A percentile compares a stretch with the other conserved stretches of the same genome.
phyloP scores from a whole-genome alignment of 2,329 filamentous ascomycete genomes.

The Dryadomyces quercus-mongolicae region DNA sequence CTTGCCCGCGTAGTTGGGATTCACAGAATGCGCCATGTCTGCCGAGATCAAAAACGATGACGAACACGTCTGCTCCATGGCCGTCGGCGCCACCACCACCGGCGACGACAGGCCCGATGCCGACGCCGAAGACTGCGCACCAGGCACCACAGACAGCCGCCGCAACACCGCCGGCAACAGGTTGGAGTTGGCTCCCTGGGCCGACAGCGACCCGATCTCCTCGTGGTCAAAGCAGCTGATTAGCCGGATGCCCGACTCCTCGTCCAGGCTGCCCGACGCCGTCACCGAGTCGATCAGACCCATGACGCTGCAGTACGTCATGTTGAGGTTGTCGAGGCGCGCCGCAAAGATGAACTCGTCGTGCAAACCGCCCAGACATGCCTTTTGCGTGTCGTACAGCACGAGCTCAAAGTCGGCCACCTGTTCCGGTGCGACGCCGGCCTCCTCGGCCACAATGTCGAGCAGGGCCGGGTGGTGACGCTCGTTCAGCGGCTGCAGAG shows the following conservation, averaged over 20 bases:
- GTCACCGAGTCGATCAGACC: slow-evolving; percentile 72
- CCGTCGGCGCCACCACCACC: slow-evolving; percentile 61
- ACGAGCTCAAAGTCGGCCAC: slow-evolving; percentile 91
- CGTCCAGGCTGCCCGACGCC: slow-evolving; percentile 55
- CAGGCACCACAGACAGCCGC: slow-evolving; percentile 68
- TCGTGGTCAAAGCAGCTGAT: slow-evolving; percentile 95
- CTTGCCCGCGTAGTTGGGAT: slow-evolving; percentile 88
- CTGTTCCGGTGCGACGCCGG: slow-evolving; percentile 55
- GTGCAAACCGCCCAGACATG: slow-evolving; percentile 76
- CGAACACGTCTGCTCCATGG: slow-evolving; percentile 84
- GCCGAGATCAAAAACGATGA: slow-evolving; percentile 90
- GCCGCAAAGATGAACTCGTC: slow-evolving; percentile 94
- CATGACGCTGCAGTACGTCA: slow-evolving; percentile 86
- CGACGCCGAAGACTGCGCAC: neutral
- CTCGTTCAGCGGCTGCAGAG: slow-evolving; percentile 59
- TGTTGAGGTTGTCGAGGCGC: slow-evolving; percentile 90
- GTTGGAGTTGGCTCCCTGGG: slow-evolving; percentile 89
- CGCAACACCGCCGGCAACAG: slow-evolving; percentile 77
- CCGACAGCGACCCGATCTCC: slow-evolving; percentile 85
- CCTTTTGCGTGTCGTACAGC: slow-evolving; percentile 92
- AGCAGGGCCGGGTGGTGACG: slow-evolving; percentile 84
- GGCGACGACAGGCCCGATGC: slow-evolving; percentile 19
- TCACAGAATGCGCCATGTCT: slow-evolving; percentile 94
- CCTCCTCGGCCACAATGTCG: slow-evolving; percentile 71
- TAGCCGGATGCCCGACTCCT: slow-evolving; percentile 60